Base-by-base conservation (phyloP, 2,329 filamentous ascomycete genomes). In the Colletotrichum lupini region DNA sequence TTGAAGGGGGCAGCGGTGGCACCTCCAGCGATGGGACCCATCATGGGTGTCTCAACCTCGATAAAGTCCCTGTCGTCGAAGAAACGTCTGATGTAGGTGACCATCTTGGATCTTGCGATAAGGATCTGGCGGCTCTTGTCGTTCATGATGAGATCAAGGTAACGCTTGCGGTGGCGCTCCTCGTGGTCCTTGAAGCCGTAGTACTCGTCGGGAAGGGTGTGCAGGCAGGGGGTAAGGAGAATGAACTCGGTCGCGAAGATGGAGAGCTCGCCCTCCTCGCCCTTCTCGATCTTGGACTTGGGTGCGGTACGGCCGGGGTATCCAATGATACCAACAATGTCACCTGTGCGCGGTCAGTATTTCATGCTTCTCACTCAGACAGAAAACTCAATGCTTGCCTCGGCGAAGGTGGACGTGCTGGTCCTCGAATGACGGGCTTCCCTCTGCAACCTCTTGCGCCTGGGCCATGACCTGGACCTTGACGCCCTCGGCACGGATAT, bases 91-190 rank as follows among this genome's bases (percentile, higher is more conserved):
- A 99, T 93, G 81, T 95, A 98, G 74, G 90, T 92, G 81, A 97
- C 91, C 80, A 98, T 95, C 89, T 94, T 95, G 79, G 94, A 91
- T 68, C 97, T 91, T 52, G 94, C 95, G 79, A 95, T 89, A 83
- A 98, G 94, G 71, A 95, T 93, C 73, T 97, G 90, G 68, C 95
- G 91, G 58, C 93, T 94, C 75, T 89, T 89, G 80, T 97, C 94
- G 85, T 99, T 98, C 93, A 98, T 97, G 84, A 99, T 97, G 78
- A 99, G 87, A 83, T 99, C 97, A 65, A 99, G 91, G 83, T 98
- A 97, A 73, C 96, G 91, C 68, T 98, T 94, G 78, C 97, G 93
- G 89, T 95, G 95, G 74, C 97, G 92, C 84, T 95, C 93, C 85
- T 99, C 97, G 81, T 95, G 91, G 82, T 98, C 95, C 88, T 97